A percentile compares a stretch with the other conserved stretches of the same genome.
These are phyloP conservation scores for Lachnellula cervina DNA, from an alignment of 2,329 filamentous ascomycete genomes.

Conservation along the genomic window DNA sequence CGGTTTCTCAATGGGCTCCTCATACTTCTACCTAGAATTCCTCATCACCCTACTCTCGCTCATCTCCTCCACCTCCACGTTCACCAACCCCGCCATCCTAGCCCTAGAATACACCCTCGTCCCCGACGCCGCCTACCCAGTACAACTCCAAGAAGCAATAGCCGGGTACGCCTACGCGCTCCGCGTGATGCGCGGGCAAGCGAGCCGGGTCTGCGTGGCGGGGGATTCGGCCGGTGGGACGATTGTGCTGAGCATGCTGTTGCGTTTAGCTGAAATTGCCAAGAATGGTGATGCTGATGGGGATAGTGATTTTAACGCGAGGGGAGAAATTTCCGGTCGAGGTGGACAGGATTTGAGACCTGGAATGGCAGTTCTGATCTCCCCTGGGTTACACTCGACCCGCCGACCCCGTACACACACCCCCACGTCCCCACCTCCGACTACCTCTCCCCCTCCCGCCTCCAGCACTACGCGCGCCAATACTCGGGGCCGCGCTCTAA, in stretches of 20 bases:
- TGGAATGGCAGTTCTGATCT: constrained; percentile 67
- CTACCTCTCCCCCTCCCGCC: constrained; percentile 62
- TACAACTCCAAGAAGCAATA: constrained; percentile 65
- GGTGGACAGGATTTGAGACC: constrained; percentile 32
- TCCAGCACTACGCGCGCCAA: constrained; percentile 65
- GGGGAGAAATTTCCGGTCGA: neutral
- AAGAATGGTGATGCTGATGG: neutral
- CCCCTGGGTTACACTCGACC: no score
- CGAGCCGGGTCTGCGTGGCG: constrained; percentile 58
- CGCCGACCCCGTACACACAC: constrained; percentile 34
- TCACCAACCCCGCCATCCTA: constrained; percentile 72
- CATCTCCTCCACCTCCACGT: constrained; percentile 56
- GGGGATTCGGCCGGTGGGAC: constrained; percentile 79
- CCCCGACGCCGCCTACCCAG: constrained; percentile 62
- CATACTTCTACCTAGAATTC: constrained; percentile 82
- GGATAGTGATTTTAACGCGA: neutral
- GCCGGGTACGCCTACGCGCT: constrained; percentile 68
- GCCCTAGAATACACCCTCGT: constrained; percentile 77
- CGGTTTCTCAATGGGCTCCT: constrained; percentile 77
- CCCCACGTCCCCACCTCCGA: constrained; percentile 69
- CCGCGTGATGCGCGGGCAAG: constrained; percentile 48
- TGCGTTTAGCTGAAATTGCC: constrained; percentile 55
- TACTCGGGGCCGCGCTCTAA: constrained; percentile 55
- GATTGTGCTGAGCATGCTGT: constrained; percentile 60
- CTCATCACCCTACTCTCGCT: constrained; percentile 66